Base-by-base conservation (phyloP, 176 grass and related monocot species). In the Paspalum vaginatum region DNA sequence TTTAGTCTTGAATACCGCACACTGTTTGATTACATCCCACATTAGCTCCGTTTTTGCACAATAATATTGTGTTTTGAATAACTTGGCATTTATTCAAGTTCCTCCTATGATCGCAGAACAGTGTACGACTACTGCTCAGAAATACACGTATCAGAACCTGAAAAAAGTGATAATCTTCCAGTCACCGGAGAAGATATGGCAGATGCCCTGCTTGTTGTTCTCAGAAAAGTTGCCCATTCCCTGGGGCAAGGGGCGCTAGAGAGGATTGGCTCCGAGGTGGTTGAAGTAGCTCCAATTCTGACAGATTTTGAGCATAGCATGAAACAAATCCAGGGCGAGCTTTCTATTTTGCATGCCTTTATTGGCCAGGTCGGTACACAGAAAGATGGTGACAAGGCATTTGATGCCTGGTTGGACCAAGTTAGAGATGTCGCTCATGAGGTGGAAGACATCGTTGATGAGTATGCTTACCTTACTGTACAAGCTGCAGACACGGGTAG, bases 401-500 rank as follows among this genome's bases (percentile, higher is more conserved):
- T 72, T 16, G 54, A 10, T n/a, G 50, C 38, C 10, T 87, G 85
- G 85, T 20, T 69, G 40, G 62, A 82, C 6, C 71, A 76, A 21
- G 5, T 87, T 15, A 73, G 61, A 40, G 24, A 43, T 7, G 15
- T 87, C 15, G 62, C 85, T 2, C 21, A 41, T 61, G 70, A 87
- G 42, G 85, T 87, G 10, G 85, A 87, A 13, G 85, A 87, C 24
- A 76, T 77, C 27, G 61, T 87, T 18, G 85, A 87, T 53, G 79
- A 87, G 16, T 82, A 82, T 77, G 46, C 78, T 59, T 85, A 69
- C 52, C 82, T 85, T 22, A 12, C 27, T 8, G 61, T 47, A 18
- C 40, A 85, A 48, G 65, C 22, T 4, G 10, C 2, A 14, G 22
- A 26, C 9, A 66, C 38, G 7, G 20, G 38, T 5, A 48, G 61